These are phyloP conservation scores for Candida succiphila DNA, from an alignment of 805 yeast species.

Conservation along the genomic window DNA sequence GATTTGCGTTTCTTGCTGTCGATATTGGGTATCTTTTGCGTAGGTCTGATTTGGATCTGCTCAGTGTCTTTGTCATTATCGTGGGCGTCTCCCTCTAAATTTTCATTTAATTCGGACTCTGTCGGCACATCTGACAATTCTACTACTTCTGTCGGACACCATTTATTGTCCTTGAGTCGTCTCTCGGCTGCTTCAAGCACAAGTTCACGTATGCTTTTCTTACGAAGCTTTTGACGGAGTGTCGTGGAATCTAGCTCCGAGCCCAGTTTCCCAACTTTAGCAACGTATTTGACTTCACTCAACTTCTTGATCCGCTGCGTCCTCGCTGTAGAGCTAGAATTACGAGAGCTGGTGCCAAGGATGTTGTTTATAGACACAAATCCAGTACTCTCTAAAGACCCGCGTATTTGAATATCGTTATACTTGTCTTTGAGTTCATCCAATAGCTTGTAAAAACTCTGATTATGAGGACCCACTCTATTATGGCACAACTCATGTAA, in stretches of 20 bases:
- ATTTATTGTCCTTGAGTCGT: conserved; percentile 40
- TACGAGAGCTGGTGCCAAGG: conserved; percentile 26
- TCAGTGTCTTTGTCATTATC: conserved; percentile 1
- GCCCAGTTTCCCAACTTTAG: conserved; percentile 28
- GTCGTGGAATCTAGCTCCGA: conserved; percentile 5
- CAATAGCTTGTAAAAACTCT: conserved; percentile 50
- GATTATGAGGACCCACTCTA: conserved; percentile 71
- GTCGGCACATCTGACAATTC: too few relatives aligned
- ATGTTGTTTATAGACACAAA: conserved; percentile 38
- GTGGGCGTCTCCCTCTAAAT: conserved; percentile 3
- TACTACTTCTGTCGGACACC: conserved; percentile 30
- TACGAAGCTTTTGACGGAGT: neutral
- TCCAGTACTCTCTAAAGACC: conserved; percentile 33
- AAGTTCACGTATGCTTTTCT: conserved; percentile 27
- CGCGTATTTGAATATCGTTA: conserved; percentile 30
- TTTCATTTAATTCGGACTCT: too few relatives aligned
- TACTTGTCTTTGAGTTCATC: conserved; percentile 50
- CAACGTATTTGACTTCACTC: conserved; percentile 28
- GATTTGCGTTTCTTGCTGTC: too few relatives aligned
- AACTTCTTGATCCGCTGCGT: conserved; percentile 32
- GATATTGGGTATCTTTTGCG: too few relatives aligned
- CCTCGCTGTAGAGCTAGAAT: conserved; percentile 12
- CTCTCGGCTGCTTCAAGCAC: conserved; percentile 56
- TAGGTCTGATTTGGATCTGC: too few relatives aligned
- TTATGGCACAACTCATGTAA: conserved; percentile 86